phyloP scores from a whole-genome alignment of 2,329 filamentous ascomycete genomes.

The Scedosporium boydii region DNA sequence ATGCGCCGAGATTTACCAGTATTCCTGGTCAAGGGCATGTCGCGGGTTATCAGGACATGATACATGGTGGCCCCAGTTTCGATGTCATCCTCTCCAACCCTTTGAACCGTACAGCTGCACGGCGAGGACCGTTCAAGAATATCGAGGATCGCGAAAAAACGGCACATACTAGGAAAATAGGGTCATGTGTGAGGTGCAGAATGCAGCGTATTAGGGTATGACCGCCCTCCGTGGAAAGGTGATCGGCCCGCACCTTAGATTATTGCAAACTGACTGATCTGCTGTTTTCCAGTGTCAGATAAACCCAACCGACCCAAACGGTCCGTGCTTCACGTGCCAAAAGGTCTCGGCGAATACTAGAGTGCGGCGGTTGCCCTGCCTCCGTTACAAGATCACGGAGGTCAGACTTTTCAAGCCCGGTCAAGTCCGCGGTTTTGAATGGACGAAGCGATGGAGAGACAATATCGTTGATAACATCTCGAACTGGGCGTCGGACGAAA shows the following conservation, averaged over 20 bases:
- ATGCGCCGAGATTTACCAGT: background rate
- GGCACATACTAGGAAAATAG: conserved; percentile 46
- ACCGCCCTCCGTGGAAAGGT: conserved; percentile 5
- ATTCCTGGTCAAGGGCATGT: background rate
- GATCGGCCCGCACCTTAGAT: background rate
- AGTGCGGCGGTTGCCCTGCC: conserved; percentile 44
- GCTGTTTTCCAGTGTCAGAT: conserved; percentile 36
- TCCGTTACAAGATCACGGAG: conserved; percentile 52
- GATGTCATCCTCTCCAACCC: conserved; percentile 25
- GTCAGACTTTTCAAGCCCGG: conserved; percentile 49
- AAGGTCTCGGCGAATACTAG: conserved; percentile 37
- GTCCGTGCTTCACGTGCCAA: conserved; percentile 43
- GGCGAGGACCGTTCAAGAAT: conserved; percentile 46
- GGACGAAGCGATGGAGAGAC: conserved; percentile 49
- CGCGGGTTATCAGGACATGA: background rate
- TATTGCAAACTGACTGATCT: conserved; percentile 2
- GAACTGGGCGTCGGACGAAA: conserved; percentile 44
- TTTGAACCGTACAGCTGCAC: conserved; percentile 24
- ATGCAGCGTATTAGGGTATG: conserved; percentile 54
- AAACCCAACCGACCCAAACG: conserved; percentile 35
- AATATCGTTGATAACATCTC: conserved; percentile 45
- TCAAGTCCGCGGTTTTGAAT: conserved; percentile 48
- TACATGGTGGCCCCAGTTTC: conserved; percentile 8
- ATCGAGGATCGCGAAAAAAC: conserved; percentile 41
- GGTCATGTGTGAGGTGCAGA: conserved; percentile 50